phyloP scores from a whole-genome alignment of 2,329 filamentous ascomycete species.

The Colletotrichum tabaci region DNA sequence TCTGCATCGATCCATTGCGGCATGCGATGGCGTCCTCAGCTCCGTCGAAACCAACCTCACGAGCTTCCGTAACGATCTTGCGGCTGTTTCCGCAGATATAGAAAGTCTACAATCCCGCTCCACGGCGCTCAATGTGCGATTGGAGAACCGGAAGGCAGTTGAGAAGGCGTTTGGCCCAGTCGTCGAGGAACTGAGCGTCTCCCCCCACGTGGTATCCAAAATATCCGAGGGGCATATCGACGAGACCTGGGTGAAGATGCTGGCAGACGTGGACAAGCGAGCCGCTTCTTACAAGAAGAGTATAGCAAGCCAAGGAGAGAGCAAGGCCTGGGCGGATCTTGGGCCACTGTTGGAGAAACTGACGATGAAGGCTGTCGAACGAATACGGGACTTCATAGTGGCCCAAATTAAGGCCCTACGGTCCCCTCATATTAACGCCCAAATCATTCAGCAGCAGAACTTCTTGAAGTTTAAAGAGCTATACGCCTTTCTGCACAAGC shows the following conservation, averaged over 20 bases:
- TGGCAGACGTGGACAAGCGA: slow-evolving; percentile 88
- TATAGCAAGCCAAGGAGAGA: slow-evolving; percentile 70
- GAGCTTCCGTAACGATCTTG: slow-evolving; percentile 94
- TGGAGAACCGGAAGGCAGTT: slow-evolving; percentile 91
- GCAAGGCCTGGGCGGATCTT: slow-evolving; percentile 86
- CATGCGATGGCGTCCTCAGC: slow-evolving; percentile 92
- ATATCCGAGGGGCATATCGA: slow-evolving; percentile 93
- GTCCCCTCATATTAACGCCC: slow-evolving; percentile 96
- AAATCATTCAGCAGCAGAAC: slow-evolving; percentile 94
- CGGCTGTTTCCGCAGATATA: slow-evolving; percentile 93
- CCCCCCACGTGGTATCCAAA: slow-evolving; percentile 85
- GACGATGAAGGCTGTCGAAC: slow-evolving; percentile 85
- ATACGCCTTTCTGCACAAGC: slow-evolving; percentile 86
- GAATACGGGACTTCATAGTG: slow-evolving; percentile 95
- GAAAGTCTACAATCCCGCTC: slow-evolving; percentile 93
- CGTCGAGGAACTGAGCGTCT: slow-evolving; percentile 92
- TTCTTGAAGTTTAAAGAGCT: slow-evolving; percentile 92
- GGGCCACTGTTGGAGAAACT: slow-evolving; percentile 89
- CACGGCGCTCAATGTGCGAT: slow-evolving; percentile 82
- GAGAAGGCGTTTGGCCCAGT: slow-evolving; percentile 90
- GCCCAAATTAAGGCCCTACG: slow-evolving; percentile 94
- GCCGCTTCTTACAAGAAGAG: slow-evolving; percentile 80
- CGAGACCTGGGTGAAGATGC: slow-evolving; percentile 86
- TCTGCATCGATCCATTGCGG: slow-evolving; percentile 87
- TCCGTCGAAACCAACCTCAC: slow-evolving; percentile 94